A percentile compares a stretch with the other conserved stretches of the same genome.
Evolutionary conservation across 441 rosid species (phyloP).

Genomic region (Mallotus repandus): DNA sequence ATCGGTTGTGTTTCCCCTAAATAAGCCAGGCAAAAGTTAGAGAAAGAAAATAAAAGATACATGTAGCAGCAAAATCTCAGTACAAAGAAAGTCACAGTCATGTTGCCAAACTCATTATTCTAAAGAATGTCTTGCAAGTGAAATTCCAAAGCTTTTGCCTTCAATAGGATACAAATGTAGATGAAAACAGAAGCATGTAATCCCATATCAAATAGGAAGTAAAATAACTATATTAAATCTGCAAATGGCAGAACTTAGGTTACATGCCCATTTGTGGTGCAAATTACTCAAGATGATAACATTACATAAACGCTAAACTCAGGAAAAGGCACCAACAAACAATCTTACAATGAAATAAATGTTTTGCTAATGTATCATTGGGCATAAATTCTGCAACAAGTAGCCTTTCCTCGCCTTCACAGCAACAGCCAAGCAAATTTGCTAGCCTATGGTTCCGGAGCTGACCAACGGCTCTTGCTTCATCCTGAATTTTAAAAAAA

Average conservation of each 20-base stretch:
- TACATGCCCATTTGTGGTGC: not conserved
- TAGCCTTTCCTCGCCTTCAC: constrained; percentile 91
- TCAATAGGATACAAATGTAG: not conserved
- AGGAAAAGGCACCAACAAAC: constrained; percentile 3
- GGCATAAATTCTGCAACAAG: constrained; percentile 93
- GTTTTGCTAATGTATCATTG: constrained; percentile 81
- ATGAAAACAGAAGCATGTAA: not conserved
- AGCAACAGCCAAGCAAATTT: constrained; percentile 89
- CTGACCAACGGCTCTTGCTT: constrained; percentile 80
- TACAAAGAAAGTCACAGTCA: not conserved
- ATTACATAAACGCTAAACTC: not conserved
- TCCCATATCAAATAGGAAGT: not conserved
- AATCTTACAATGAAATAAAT: constrained; percentile 82
- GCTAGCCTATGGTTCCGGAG: constrained; percentile 71
- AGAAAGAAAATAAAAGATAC: not conserved
- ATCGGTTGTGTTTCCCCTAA: constrained; percentile 95
- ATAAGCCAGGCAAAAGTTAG: constrained; percentile 15
- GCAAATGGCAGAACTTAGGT: not conserved
- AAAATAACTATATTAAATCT: not conserved
- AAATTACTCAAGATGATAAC: not conserved
- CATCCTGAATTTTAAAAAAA: constrained; percentile 42
- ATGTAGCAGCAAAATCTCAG: not conserved
- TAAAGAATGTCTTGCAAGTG: not conserved
- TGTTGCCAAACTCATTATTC: not conserved
- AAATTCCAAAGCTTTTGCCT: not conserved